Evolutionary conservation across 345 rosid genomes (phyloP), one percentile per base, ranked within the genome.

Genomic region (Rhodamnia rubescens): DNA sequence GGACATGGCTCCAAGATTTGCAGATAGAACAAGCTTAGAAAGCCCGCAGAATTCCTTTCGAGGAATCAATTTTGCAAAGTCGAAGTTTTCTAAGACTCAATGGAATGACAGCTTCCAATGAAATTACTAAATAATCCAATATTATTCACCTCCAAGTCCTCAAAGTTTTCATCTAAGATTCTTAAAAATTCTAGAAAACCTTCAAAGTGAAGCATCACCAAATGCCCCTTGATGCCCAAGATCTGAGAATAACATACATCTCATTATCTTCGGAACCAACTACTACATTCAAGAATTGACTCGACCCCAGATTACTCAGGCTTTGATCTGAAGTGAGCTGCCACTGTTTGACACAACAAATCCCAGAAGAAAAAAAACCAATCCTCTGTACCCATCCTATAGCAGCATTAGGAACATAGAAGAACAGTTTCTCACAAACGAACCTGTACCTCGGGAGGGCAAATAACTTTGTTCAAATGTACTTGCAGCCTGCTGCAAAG

Each of bases 401-500:
- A n/a, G 69, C 69, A 29, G 42, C 74, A 4, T 29, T 52, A 55
- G 22, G 42, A 11, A 53, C 44, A 51, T 32, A 55, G 26, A 42
- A 86, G 15, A 21, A 55, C 47, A 88, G 85, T 78, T 26, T 61
- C 58, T 59, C 78, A 74, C 36, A 49, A 75, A 22, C 4, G 22
- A 88, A 89, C 88, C 85, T 57, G 87, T 55, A 89, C 83, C 88
- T 86, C 88, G 84, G 50, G 86, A 84, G 51, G 88, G 85, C 55
- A 83, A 78, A 87, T 80, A 83, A 47, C 64, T 89, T 58, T 15
- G 74, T 61, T 42, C 74, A 61, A 83, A 75, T 50, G 61, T 64
- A 64, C 84, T 84, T 58, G 91, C 59, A 61, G 90, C 85, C 88
- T 91, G 93, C 83, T 88, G 87, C 84, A 87, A 87, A 85, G 87